phyloP scores from a whole-genome alignment of 2,329 filamentous ascomycete species.

The Xylaria multiplex region DNA sequence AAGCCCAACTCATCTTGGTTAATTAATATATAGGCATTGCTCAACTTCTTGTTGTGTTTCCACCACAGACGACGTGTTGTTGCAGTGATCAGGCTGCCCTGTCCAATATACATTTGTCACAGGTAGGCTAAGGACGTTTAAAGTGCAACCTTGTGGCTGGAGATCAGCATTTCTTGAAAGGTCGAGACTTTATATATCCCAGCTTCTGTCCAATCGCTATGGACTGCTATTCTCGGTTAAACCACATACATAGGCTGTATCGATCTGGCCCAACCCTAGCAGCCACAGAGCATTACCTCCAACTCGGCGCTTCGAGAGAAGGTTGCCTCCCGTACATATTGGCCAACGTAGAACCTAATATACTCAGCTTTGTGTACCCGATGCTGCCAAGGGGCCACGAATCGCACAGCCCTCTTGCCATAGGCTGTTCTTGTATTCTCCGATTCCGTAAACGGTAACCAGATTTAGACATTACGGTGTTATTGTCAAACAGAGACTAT shows the following conservation, averaged over 20 bases:
- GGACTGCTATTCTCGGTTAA: constrained; percentile 24
- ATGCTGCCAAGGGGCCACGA: constrained; percentile 11
- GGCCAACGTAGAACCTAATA: constrained; percentile 22
- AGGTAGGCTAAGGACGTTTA: constrained; percentile 21
- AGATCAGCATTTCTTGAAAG: constrained; percentile 20
- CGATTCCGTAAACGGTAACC: constrained; percentile 18
- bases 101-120: constrained; percentile 32
- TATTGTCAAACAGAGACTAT: constrained; percentile 23
- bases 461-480: constrained; percentile 23
- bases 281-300: constrained; percentile 25
- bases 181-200: constrained; percentile 25
- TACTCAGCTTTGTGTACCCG: constrained; percentile 27
- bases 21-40: background rate
- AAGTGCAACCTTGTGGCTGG: constrained; percentile 36
- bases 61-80: background rate
- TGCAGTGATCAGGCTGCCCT: constrained; percentile 2
- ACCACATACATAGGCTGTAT: constrained; percentile 32
- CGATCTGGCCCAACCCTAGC: constrained; percentile 25
- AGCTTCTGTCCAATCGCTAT: constrained; percentile 27
- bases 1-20: background rate
- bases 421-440: constrained; percentile 27
- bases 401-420: constrained; percentile 16
- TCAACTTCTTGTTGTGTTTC: constrained; percentile 1
- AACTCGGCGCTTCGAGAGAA: constrained; percentile 21
- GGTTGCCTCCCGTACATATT: constrained; percentile 20